A percentile compares a stretch with the other conserved stretches of the same genome.
Evolutionary conservation across 352 stramenopile genomes (phyloP).

Genomic region (Stramenopiles sp.): DNA sequence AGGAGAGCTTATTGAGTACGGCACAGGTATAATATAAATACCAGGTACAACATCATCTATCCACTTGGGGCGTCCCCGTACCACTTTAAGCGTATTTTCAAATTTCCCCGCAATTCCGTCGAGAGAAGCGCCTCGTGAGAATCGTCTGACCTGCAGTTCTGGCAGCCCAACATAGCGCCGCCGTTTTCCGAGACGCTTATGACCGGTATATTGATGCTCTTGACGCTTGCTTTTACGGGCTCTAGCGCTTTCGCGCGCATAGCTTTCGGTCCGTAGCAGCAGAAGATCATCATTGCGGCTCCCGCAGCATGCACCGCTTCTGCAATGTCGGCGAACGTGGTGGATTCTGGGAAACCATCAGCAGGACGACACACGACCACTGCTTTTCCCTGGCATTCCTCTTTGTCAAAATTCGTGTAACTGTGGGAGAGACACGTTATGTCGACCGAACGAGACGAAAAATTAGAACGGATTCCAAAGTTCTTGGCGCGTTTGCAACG

Average conservation of each 20-base stretch:
- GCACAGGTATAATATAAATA: too few relatives aligned
- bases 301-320: not conserved
- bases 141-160: too few relatives aligned
- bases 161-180: not conserved
- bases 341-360: not conserved
- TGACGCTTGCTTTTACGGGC: too few relatives aligned
- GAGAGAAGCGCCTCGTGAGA: too few relatives aligned
- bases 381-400: not conserved
- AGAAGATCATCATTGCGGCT: conserved; percentile 7
- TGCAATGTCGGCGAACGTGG: not conserved
- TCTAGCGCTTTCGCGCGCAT: not conserved
- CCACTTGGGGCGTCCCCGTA: too few relatives aligned
- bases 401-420: not conserved
- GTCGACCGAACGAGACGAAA: not conserved
- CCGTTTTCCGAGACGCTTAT: not conserved
- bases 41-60: too few relatives aligned
- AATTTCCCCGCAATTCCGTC: too few relatives aligned
- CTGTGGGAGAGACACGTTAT: not conserved
- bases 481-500: conserved; percentile 8
- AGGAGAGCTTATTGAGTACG: too few relatives aligned
- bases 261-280: not conserved
- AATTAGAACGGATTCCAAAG: conserved; percentile 10
- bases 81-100: too few relatives aligned
- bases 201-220: not conserved
- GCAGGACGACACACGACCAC: not conserved